Conservation (phyloP, 1,284 basidiomycete species). For the Cryptococcus amylolentus region DNA sequence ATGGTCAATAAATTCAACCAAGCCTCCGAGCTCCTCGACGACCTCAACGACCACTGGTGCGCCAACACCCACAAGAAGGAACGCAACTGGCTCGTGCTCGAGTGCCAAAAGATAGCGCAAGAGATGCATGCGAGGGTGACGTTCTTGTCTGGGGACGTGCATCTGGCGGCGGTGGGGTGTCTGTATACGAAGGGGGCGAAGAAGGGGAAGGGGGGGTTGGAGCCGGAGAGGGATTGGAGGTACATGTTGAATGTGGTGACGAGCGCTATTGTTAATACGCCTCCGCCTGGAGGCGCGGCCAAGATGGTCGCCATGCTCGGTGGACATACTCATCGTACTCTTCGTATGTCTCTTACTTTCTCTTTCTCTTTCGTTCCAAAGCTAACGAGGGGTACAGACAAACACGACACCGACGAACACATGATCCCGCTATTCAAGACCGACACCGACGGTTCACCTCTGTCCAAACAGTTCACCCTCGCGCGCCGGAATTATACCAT, state of each 20-base stretch:
- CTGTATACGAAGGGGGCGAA: constrained; percentile 59
- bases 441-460: constrained; percentile 69
- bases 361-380: no score
- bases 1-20: constrained; percentile 88
- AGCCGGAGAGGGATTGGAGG: constrained; percentile 63
- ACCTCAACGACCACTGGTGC: constrained; percentile 90
- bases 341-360: constrained; percentile 56
- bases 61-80: constrained; percentile 81
- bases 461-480: constrained; percentile 62
- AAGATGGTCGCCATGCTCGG: constrained; percentile 75
- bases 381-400: constrained; percentile 1
- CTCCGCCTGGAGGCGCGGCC: constrained; percentile 72
- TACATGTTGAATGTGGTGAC: constrained; percentile 73
- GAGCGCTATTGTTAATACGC: constrained; percentile 55
- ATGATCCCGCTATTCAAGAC: constrained; percentile 80
- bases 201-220: constrained; percentile 11
- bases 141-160: constrained; percentile 88
- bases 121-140: constrained; percentile 65
- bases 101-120: constrained; percentile 67
- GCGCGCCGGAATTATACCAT: constrained; percentile 85
- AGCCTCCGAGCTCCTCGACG: constrained; percentile 85
- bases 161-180: constrained; percentile 76
- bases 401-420: constrained; percentile 64
- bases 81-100: constrained; percentile 81
- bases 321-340: constrained; percentile 75